Evolutionary conservation across 2,329 filamentous ascomycete genomes (phyloP).

Genomic region (Fusarium domesticum): DNA sequence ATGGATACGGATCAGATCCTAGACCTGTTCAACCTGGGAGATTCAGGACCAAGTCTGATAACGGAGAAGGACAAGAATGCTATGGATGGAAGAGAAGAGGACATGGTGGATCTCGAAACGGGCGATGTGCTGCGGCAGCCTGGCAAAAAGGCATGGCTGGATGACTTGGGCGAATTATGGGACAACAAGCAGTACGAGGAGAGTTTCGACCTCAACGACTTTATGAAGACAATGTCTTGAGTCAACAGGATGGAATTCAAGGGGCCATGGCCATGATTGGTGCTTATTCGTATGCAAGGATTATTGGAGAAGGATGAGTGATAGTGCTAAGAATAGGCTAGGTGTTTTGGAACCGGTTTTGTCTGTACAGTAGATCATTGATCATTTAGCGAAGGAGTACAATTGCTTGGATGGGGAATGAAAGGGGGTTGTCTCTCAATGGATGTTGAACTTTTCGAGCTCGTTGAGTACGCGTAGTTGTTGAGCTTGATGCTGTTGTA

Average conservation of each 20-base stretch:
- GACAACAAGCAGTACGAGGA: slow-evolving; percentile 98
- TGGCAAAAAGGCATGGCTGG: slow-evolving; percentile 92
- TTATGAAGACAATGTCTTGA: slow-evolving; percentile 86
- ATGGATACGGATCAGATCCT: slow-evolving; percentile 99
- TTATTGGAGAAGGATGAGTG: slow-evolving; percentile 8
- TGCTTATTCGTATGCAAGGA: too few species aligned
- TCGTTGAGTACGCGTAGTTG: too few species aligned
- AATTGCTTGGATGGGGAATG: slow-evolving; percentile 24
- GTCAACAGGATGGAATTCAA: slow-evolving; percentile 2
- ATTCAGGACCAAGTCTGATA: slow-evolving; percentile 66
- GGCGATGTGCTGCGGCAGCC: slow-evolving; percentile 87
- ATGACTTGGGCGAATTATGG: slow-evolving; percentile 94
- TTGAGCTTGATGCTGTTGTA: too few species aligned
- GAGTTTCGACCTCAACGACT: slow-evolving; percentile 93
- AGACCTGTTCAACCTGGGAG: slow-evolving; percentile 89
- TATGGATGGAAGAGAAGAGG: slow-evolving; percentile 66
- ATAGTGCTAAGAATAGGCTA: slow-evolving; percentile 11
- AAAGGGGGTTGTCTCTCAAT: slow-evolving; percentile 9
- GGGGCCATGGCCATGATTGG: too few species aligned
- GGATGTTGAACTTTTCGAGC: neutral
- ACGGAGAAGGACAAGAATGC: slow-evolving; percentile 57
- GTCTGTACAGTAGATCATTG: slow-evolving; percentile 26
- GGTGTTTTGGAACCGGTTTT: slow-evolving; percentile 21
- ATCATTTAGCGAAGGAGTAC: slow-evolving; percentile 31
- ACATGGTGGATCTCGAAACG: slow-evolving; percentile 90